Percentiles rank a stretch among this genome's conserved stretches.
phyloP scores from a whole-genome alignment of 768 basidiomycete species.

The Rickenella mellea region DNA sequence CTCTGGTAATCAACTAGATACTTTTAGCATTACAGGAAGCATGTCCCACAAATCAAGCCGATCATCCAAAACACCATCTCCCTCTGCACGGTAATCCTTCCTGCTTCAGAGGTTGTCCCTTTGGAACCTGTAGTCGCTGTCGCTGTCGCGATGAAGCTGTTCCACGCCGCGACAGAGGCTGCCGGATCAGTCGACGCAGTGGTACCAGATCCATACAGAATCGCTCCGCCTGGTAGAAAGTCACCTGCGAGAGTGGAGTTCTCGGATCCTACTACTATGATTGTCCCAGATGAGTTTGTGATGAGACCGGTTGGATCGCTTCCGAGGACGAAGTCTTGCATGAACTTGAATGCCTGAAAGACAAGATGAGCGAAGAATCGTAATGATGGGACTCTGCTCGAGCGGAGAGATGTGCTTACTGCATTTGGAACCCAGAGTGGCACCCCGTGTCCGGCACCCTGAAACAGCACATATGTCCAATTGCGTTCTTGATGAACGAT shows the following conservation, averaged over 20 bases:
- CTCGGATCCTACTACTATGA: constrained; percentile 40
- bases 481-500: constrained; percentile 72
- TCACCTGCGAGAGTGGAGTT: constrained; percentile 32
- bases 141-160: constrained; percentile 18
- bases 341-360: constrained; percentile 56
- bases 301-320: constrained; percentile 52
- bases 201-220: constrained; percentile 39
- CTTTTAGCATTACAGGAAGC: no score
- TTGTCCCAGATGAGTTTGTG: constrained; percentile 14
- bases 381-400: no score
- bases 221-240: constrained; percentile 41
- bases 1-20: no score
- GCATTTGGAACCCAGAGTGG: constrained; percentile 24
- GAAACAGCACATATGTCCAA: constrained; percentile 34
- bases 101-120: no score
- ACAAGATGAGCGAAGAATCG: no score
- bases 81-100: no score
- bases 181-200: constrained; percentile 16
- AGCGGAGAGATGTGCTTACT: constrained; percentile 45
- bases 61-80: no score
- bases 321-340: constrained; percentile 61
- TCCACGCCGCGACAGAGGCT: constrained; percentile 23
- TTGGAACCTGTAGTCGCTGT: neutral
- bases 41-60: no score
- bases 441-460: constrained; percentile 30